Evolutionary conservation across 208 protist genomes (phyloP), one percentile per base, ranked within the genome.

Genomic region (Leishmania tarentolae): DNA sequence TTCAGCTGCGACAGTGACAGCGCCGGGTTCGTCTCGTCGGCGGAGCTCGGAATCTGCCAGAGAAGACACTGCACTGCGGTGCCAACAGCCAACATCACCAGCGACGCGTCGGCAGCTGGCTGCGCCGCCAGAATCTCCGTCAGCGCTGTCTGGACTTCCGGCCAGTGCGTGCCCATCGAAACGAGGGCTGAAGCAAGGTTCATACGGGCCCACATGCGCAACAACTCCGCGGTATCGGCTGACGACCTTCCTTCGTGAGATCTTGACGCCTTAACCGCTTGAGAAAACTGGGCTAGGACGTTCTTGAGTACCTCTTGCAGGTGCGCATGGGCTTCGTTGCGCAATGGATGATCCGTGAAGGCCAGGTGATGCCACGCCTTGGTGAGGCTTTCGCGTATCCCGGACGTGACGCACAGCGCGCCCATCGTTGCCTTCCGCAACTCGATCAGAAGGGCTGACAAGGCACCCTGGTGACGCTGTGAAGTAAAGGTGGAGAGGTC

Each of bases 351-450:
- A 65, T 91, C 90, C 46, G 88, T 86, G 79, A 86, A 84, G 57
- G 83, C 82, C 44, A 98, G 78, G 2, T 89, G 80, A 74, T 91
- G 75, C 95, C 95, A 98, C 15, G 92, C 93, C n/a, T 83, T 75
- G 24, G 91, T 74, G 66, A 94, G 85, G n/a, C 57, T 84, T 37
- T 87, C 71, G 9, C 86, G 76, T 28, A 76, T 81, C 40, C 89
- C 88, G n/a, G 80, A 35, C 0, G 78, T 28, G 31, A 72, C 53
- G 69, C 83, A 85, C 17, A 86, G 3, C 0, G 86, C 82, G 21
- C 82, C 86, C 66, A 89, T 21, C 31, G 85, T 92, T 9, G 83
- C 84, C 79, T 92, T 92, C 46, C 91, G 88, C 80, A 96, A 81
- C 82, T 93, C 86, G 8, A 87, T 59, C 13, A 97, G 75, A 9